Evolutionary conservation across 2,329 filamentous ascomycete genomes (phyloP).

Genomic region (Cladosporium sp.): DNA sequence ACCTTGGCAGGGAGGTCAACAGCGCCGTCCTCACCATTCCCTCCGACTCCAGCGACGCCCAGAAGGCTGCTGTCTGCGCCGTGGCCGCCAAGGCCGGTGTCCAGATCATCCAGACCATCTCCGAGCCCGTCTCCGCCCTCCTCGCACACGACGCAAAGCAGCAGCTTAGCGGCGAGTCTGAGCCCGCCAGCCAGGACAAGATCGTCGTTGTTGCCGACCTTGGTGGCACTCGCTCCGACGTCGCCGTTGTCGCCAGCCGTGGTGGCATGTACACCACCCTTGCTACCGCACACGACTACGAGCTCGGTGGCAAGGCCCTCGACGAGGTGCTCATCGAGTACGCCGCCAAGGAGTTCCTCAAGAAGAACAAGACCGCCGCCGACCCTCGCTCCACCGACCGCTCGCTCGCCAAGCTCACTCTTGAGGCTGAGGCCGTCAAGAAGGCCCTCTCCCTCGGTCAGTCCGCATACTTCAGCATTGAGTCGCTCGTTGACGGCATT

Average conservation of each 20-base stretch:
- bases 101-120: conserved; percentile 88
- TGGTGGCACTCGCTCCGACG: conserved; percentile 87
- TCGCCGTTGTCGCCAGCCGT: conserved; percentile 83
- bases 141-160: conserved; percentile 78
- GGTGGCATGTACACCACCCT: conserved; percentile 96
- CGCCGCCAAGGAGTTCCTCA: conserved; percentile 98
- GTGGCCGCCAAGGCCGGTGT: conserved; percentile 76
- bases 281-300: conserved; percentile 91
- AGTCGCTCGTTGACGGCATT: conserved; percentile 81
- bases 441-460: conserved; percentile 84
- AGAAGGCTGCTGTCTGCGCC: conserved; percentile 74
- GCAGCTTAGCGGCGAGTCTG: conserved; percentile 50
- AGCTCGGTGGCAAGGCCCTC: conserved; percentile 78
- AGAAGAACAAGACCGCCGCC: conserved; percentile 72
- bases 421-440: conserved; percentile 87
- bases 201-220: conserved; percentile 86
- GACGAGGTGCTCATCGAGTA: conserved; percentile 92
- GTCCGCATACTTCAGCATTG: conserved; percentile 88
- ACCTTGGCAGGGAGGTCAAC: conserved; percentile 86
- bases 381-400: conserved; percentile 80
- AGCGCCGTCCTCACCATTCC: conserved; percentile 93
- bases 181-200: conserved; percentile 75
- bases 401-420: conserved; percentile 84
- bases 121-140: conserved; percentile 82
- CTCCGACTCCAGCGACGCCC: conserved; percentile 85